phyloP scores from a whole-genome alignment of 768 basidiomycete species.

The Lyophyllum decastes region DNA sequence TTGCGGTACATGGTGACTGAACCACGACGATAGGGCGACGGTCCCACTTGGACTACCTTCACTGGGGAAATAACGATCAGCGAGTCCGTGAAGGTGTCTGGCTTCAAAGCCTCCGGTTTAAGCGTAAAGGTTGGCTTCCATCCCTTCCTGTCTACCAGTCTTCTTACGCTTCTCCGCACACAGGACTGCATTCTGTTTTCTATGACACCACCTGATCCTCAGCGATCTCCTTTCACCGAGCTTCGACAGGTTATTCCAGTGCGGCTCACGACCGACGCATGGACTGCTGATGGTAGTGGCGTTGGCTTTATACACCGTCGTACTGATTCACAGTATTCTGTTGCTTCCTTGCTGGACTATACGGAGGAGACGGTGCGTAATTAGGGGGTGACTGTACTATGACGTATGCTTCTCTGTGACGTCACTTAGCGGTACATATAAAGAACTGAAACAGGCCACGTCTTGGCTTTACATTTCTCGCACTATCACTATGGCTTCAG shows the following conservation, averaged over 20 bases:
- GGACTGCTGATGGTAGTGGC: constrained; percentile 41
- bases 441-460: background rate
- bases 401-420: constrained; percentile 8
- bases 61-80: constrained; percentile 61
- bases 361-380: constrained; percentile 3
- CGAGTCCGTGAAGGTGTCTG: constrained; percentile 49
- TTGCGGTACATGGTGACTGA: background rate
- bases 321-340: constrained; percentile 11
- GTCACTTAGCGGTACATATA: constrained; percentile 1
- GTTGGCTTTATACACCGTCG: constrained; percentile 20
- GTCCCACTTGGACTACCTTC: constrained; percentile 61
- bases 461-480: background rate
- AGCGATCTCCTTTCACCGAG: constrained; percentile 57
- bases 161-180: background rate
- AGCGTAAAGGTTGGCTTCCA: constrained; percentile 51
- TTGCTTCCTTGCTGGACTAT: constrained; percentile 9
- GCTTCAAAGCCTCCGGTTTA: constrained; percentile 67
- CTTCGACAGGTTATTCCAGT: constrained; percentile 65
- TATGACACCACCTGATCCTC: constrained; percentile 56
- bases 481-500: background rate
- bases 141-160: background rate
- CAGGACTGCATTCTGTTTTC: constrained; percentile 71
- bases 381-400: background rate
- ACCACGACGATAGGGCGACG: constrained; percentile 50
- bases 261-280: constrained; percentile 64